phyloP scores from a whole-genome alignment of 2,329 filamentous ascomycete species.

The Diplocarpon mali region DNA sequence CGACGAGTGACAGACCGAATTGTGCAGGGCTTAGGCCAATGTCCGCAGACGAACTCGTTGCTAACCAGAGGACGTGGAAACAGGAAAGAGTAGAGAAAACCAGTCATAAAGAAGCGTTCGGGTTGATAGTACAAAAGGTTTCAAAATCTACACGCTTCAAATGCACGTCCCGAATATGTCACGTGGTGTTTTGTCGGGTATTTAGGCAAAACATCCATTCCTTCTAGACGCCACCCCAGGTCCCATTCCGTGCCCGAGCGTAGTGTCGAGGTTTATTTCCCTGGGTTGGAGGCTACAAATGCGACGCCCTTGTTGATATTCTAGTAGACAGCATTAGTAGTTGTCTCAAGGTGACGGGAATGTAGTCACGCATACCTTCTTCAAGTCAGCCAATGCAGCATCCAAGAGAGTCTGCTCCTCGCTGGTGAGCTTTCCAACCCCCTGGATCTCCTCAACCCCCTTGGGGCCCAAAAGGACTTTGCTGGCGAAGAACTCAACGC shows the following conservation, averaged over 20 bases:
- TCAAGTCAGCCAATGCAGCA: constrained; percentile 70
- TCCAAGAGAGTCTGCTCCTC: constrained; percentile 86
- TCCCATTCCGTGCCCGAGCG: neutral
- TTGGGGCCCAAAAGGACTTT: constrained; percentile 92
- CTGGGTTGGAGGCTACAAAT: constrained; percentile 49
- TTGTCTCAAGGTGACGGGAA: neutral
- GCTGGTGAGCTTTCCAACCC: constrained; percentile 73
- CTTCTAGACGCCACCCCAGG: constrained; percentile 3
- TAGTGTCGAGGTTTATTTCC: constrained; percentile 36
- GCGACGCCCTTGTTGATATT: constrained; percentile 86
- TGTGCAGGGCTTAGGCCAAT: no score
- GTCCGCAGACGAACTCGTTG: neutral
- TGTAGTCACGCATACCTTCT: constrained; percentile 37
- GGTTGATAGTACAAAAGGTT: constrained; percentile 6
- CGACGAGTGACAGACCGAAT: no score
- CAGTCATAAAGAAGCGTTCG: constrained; percentile 2
- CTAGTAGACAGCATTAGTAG: constrained; percentile 30
- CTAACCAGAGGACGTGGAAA: neutral
- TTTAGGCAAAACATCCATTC: constrained; percentile 2
- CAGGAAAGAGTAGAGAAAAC: neutral
- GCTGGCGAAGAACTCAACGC: constrained; percentile 93
- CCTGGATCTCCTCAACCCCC: constrained; percentile 88
- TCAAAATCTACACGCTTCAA: constrained; percentile 5
- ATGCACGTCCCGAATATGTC: constrained; percentile 3
- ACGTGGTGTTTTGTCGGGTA: neutral